Conservation (phyloP, 306 rosid genomes). For the Cicer chorassanicum region DNA sequence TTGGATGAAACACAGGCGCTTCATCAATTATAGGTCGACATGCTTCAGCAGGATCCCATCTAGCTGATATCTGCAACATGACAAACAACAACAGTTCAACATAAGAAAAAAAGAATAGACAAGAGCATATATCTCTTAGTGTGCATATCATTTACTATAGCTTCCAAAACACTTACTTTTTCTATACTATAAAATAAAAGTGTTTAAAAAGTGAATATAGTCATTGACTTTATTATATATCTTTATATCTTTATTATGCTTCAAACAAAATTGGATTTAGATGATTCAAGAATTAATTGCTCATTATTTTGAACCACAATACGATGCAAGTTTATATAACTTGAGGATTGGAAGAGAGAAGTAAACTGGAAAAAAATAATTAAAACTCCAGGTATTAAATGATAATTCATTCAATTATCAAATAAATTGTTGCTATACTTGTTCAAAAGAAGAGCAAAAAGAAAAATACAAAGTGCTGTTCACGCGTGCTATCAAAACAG, state of each 20-base stretch:
- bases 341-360: not conserved
- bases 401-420: conserved; percentile 21
- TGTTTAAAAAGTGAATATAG: conserved; percentile 4
- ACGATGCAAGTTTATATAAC: conserved; percentile 9
- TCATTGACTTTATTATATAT: conserved; percentile 12
- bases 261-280: conserved; percentile 12
- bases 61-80: conserved; percentile 66
- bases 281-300: conserved; percentile 34
- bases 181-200: not conserved
- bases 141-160: not conserved
- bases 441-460: conserved; percentile 15
- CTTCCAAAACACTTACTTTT: not conserved
- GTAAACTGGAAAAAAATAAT: not conserved
- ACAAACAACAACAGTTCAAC: conserved; percentile 39
- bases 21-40: conserved; percentile 78
- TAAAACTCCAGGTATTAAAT: not conserved
- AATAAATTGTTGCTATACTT: conserved; percentile 15
- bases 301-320: not conserved
- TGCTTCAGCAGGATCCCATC: conserved; percentile 81
- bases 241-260: not conserved
- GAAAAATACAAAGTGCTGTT: conserved; percentile 18
- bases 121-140: not conserved
- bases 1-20: conserved; percentile 91
- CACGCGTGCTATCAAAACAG: not conserved
- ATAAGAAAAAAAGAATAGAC: conserved; percentile 22